Evolutionary conservation across 176 grass and related monocot species (phyloP), one percentile per base, ranked within the genome.

Genomic region (Avena atlantica): DNA sequence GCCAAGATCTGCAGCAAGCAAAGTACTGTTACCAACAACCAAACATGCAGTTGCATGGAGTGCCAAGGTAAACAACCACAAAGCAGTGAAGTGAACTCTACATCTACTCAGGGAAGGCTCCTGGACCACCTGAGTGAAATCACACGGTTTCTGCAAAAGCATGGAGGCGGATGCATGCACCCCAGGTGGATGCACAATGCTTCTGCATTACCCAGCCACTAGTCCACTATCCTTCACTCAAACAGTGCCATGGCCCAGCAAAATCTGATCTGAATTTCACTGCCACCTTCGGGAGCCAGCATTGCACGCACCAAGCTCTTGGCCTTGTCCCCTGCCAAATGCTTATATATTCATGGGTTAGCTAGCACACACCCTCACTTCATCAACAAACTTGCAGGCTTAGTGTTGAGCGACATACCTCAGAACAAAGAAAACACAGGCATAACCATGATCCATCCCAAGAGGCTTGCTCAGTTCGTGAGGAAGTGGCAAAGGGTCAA

Each of bases 401-500:
- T 69, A 81, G 58, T 23, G 76, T 49, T 13, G 79, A 80, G 77
- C 78, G 34, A 5, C 36, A 68, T 51, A 59, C 14, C 49, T 68
- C 2, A 78, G 21, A 57, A 82, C 16, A 7, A 88, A 75, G 69
- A 81, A 72, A 7, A 24, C 76, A 55, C 49, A 50, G 20, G 21
- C 80, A 91, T 88, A 82, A 37, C 11, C 47, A 83, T 89, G 87
- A 62, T 92, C 75, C 85, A 64, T 69, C 45, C 87, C 14, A 90
- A 64, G 50, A 95, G 80, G 67, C 51, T 93, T 20, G 69, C 58
- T 74, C 79, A 91, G 34, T 25, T 89, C 21, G 87, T 82, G 9
- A 89, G 58, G 37, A 95, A 90, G 78, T 86, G 87, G 94, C 87
- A 89, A 17, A 84, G 78, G 61, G 85, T 20, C 13, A 67, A 86